A percentile compares a stretch with the other conserved stretches of the same genome.
Conservation (phyloP, 176 grass and related monocot genomes). For the Guadua angustifolia region DNA sequence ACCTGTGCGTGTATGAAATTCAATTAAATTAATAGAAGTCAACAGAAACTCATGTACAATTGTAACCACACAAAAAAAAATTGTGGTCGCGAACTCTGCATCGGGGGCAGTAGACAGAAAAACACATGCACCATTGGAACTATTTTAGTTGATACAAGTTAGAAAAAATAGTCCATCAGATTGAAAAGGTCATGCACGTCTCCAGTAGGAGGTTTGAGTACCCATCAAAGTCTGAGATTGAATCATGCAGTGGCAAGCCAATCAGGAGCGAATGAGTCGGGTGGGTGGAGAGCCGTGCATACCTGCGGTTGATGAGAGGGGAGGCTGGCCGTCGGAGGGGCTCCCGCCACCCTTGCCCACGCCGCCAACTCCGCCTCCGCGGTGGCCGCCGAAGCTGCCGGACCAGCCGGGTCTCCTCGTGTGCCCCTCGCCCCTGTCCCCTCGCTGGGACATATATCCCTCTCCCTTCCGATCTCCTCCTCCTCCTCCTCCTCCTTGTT, state of each 20-base stretch:
- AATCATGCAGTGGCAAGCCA: conserved; percentile 20
- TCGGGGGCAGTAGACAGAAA: too few relatives aligned
- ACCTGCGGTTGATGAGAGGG: conserved; percentile 76
- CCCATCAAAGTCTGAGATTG: conserved; percentile 46
- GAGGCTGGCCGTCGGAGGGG: conserved; percentile 47
- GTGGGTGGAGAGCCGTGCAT: neutral
- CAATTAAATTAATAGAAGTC: too few relatives aligned
- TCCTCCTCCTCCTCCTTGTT: conserved; percentile 42
- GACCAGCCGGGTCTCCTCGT: conserved; percentile 80
- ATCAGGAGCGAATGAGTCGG: neutral
- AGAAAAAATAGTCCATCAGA: too few relatives aligned
- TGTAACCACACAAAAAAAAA: too few relatives aligned
- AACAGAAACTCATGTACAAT: too few relatives aligned
- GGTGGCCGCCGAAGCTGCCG: conserved; percentile 68
- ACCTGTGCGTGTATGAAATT: too few relatives aligned
- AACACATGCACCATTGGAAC: too few relatives aligned
- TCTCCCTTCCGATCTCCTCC: conserved; percentile 54
- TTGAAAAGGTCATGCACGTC: too few relatives aligned
- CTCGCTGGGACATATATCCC: conserved; percentile 90
- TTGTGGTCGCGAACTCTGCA: too few relatives aligned
- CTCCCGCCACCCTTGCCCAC: conserved; percentile 47
- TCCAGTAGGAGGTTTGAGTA: too few relatives aligned
- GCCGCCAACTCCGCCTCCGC: conserved; percentile 67
- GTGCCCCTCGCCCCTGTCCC: conserved; percentile 73
- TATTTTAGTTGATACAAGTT: too few relatives aligned